Percentiles rank a stretch among this genome's conserved stretches.
These are phyloP conservation scores for Trametes polyzona DNA, from an alignment of 1,284 basidiomycete species.

Conservation along the genomic window DNA sequence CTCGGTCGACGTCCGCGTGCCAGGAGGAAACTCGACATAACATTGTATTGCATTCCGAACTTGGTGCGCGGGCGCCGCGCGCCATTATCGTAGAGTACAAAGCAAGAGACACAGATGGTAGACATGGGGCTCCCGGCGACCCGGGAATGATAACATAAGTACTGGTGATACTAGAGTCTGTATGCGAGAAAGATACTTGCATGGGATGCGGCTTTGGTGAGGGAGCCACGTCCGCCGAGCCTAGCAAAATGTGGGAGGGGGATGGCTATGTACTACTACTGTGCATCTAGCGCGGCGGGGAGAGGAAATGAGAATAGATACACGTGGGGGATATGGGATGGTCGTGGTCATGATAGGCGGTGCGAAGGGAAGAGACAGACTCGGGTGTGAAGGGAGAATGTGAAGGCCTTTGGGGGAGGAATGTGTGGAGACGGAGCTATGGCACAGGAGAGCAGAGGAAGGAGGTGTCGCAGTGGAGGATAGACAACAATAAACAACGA, in stretches of 20 bases:
- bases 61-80: constrained; percentile 6
- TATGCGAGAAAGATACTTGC: neutral
- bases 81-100: constrained; percentile 25
- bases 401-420: neutral
- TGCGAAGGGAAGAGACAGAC: constrained; percentile 6
- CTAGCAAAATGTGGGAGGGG: constrained; percentile 7
- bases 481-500: constrained; percentile 28
- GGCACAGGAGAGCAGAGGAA: constrained; percentile 2
- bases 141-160: constrained; percentile 21
- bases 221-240: neutral
- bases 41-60: constrained; percentile 17
- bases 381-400: neutral
- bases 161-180: constrained; percentile 3
- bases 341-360: constrained; percentile 8
- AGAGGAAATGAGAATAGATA: constrained; percentile 17
- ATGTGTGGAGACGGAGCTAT: neutral
- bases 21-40: neutral
- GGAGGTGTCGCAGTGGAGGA: constrained; percentile 8
- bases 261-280: constrained; percentile 18
- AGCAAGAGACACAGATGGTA: constrained; percentile 26
- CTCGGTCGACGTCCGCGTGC: too few species aligned
- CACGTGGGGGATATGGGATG: constrained; percentile 11
- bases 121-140: constrained; percentile 16
- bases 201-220: neutral
- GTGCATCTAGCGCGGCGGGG: constrained; percentile 19